Evolutionary conservation across 1,284 basidiomycete genomes (phyloP).

Genomic region (Hortiboletus rubellus): DNA sequence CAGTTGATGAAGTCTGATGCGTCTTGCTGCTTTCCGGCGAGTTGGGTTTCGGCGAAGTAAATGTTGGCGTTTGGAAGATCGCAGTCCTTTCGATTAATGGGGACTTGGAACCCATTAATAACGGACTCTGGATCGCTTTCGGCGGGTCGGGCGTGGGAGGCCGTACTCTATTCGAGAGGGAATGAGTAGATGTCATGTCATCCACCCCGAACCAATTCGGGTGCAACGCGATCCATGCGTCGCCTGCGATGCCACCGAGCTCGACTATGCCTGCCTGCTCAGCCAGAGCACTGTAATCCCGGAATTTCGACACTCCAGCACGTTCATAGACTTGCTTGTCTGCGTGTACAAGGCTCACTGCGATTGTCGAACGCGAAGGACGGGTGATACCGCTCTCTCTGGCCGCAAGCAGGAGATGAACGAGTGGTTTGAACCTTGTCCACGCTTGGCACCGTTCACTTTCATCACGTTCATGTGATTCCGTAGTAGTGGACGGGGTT

Average conservation of each 20-base stretch:
- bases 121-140: conserved; percentile 2
- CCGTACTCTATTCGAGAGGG: neutral
- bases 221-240: conserved; percentile 50
- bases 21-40: neutral
- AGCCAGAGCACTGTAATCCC: conserved; percentile 47
- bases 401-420: conserved; percentile 30
- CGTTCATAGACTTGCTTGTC: conserved; percentile 41
- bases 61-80: neutral
- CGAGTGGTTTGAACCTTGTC: conserved; percentile 25
- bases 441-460: conserved; percentile 7
- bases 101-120: conserved; percentile 7
- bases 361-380: conserved; percentile 44
- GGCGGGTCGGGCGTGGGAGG: conserved; percentile 20
- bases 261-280: conserved; percentile 45
- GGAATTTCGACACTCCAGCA: conserved; percentile 46
- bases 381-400: conserved; percentile 32
- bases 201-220: conserved; percentile 31
- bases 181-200: neutral
- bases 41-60: neutral
- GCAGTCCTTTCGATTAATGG: conserved; percentile 6
- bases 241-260: conserved; percentile 44
- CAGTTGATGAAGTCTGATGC: neutral
- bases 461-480: conserved; percentile 7
- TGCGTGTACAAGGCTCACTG: conserved; percentile 36
- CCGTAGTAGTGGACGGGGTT: conserved; percentile 1